Conservation (phyloP, 768 basidiomycete genomes). For the Rhodotorula taiwanensis region DNA sequence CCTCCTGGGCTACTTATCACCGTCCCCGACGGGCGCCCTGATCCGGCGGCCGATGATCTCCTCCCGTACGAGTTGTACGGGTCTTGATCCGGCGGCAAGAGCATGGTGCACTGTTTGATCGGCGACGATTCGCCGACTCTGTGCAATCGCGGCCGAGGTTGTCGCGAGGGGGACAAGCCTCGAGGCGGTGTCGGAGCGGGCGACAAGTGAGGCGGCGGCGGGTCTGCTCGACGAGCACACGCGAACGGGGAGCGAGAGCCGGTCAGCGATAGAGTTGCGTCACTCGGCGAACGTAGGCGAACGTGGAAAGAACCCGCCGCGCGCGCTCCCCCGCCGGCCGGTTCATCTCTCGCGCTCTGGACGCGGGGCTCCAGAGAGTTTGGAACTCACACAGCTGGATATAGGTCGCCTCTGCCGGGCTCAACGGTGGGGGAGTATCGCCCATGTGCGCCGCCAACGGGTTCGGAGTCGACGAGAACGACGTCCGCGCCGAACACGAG, state of each 20-base stretch:
- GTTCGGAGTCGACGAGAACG: background rate
- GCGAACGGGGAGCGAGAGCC: background rate
- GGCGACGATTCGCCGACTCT: background rate
- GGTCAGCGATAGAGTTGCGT: background rate
- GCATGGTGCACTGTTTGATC: background rate
- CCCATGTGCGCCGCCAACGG: background rate
- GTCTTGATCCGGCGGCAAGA: background rate
- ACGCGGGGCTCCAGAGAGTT: too few relatives aligned
- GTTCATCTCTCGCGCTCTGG: too few relatives aligned
- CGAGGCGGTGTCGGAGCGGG: conserved; percentile 2
- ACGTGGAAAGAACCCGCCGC: too few relatives aligned
- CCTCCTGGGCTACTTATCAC: too few relatives aligned
- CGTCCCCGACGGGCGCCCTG: too few relatives aligned
- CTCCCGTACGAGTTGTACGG: background rate
- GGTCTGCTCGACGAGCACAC: conserved; percentile 16
- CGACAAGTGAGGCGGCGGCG: conserved; percentile 21
- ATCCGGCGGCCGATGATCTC: too few relatives aligned
- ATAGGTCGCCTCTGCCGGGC: conserved; percentile 49
- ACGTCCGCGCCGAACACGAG: background rate
- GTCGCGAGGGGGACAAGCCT: background rate
- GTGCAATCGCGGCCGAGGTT: background rate
- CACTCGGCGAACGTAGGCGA: background rate
- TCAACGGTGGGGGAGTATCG: background rate
- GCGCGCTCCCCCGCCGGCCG: too few relatives aligned
- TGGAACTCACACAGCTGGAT: conserved; percentile 14